A percentile compares a stretch with the other conserved stretches of the same genome.
phyloP scores from a whole-genome alignment of 116 monocot genomes.

The Zostera marina region DNA sequence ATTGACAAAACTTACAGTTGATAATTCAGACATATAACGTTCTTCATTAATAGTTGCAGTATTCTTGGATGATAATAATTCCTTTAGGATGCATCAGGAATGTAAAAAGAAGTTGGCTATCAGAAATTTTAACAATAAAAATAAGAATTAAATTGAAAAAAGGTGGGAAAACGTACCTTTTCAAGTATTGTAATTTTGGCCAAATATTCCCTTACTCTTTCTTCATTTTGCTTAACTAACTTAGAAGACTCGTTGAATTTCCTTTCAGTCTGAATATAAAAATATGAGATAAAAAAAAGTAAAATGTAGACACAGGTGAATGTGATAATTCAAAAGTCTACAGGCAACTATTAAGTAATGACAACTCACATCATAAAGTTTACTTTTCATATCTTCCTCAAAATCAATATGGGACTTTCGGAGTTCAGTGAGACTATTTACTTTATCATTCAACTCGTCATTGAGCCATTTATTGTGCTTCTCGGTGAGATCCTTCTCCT shows the following conservation, averaged over 20 bases:
- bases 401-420: constrained; percentile 57
- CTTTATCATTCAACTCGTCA: constrained; percentile 69
- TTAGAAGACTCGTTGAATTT: constrained; percentile 12
- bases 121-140: neutral
- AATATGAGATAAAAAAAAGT: neutral
- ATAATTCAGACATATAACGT: constrained; percentile 7
- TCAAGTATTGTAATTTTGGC: constrained; percentile 5
- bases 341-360: neutral
- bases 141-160: neutral
- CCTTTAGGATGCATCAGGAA: constrained; percentile 2
- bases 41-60: constrained; percentile 8
- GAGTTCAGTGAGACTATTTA: constrained; percentile 50
- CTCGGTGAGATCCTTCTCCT: constrained; percentile 92
- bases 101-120: neutral
- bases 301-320: too few relatives aligned
- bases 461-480: constrained; percentile 93
- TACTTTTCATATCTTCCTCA: constrained; percentile 50
- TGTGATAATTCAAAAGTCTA: too few relatives aligned
- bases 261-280: constrained; percentile 5
- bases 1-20: constrained; percentile 7
- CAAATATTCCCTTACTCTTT: constrained; percentile 12
- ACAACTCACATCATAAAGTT: constrained; percentile 50
- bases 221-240: constrained; percentile 10
- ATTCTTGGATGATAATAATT: constrained; percentile 7
- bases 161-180: constrained; percentile 10